These are phyloP conservation scores for Tulasnella sp. DNA, from an alignment of 768 basidiomycete genomes.

Conservation along the genomic window DNA sequence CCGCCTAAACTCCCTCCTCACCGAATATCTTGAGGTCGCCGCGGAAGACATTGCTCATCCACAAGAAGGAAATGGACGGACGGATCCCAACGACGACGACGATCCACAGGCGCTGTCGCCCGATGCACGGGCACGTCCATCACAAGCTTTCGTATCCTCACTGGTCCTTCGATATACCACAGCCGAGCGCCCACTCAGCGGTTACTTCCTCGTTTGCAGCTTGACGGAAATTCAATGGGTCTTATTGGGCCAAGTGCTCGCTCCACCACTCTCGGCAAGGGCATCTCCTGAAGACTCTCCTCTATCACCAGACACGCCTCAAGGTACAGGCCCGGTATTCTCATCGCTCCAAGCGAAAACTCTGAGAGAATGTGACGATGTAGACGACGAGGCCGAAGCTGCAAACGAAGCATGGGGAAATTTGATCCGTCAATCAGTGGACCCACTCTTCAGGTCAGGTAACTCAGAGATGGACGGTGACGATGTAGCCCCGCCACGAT, in stretches of 20 bases:
- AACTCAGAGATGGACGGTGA: neutral
- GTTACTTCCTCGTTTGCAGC: slow-evolving; percentile 89
- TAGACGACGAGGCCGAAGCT: slow-evolving; percentile 67
- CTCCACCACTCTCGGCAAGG: neutral
- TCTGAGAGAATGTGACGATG: slow-evolving; percentile 40
- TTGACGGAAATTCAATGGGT: slow-evolving; percentile 86
- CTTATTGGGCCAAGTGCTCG: slow-evolving; percentile 69
- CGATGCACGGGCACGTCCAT: neutral
- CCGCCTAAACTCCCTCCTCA: slow-evolving; percentile 67
- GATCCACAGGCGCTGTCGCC: neutral
- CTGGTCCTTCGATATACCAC: slow-evolving; percentile 66
- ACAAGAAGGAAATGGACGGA: slow-evolving; percentile 47
- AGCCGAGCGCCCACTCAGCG: slow-evolving; percentile 76
- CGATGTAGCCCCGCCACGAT: slow-evolving; percentile 51
- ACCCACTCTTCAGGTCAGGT: neutral
- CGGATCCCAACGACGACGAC: neutral
- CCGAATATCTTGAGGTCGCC: slow-evolving; percentile 61
- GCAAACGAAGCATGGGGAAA: slow-evolving; percentile 81
- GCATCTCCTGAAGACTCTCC: neutral
- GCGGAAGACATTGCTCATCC: slow-evolving; percentile 48
- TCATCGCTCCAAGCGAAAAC: slow-evolving; percentile 35
- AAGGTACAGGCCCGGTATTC: slow-evolving; percentile 33
- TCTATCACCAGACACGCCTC: slow-evolving; percentile 10
- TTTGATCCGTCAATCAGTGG: slow-evolving; percentile 45
- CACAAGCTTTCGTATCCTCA: slow-evolving; percentile 41